These are phyloP conservation scores for Blastobotrys americana DNA, from an alignment of 805 yeast genomes.

Conservation along the genomic window DNA sequence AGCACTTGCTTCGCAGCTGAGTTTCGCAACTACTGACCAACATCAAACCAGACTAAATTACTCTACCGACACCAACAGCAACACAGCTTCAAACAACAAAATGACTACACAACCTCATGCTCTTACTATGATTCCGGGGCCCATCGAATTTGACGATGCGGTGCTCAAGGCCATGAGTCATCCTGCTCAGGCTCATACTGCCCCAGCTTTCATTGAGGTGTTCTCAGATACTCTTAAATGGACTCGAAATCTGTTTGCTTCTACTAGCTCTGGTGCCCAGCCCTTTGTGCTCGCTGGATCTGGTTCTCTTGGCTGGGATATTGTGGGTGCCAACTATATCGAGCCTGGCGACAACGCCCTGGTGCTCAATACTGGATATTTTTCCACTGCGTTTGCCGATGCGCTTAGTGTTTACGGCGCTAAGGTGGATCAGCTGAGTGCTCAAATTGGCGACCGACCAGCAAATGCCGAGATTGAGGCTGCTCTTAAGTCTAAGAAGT, in stretches of 20 bases:
- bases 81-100: not conserved
- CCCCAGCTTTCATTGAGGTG: constrained; percentile 69
- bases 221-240: constrained; percentile 63
- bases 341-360: constrained; percentile 60
- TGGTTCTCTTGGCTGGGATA: constrained; percentile 94
- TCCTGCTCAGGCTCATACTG: constrained; percentile 84
- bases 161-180: constrained; percentile 76
- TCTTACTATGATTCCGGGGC: constrained; percentile 70
- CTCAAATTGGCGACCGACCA: constrained; percentile 68
- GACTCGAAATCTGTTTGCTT: constrained; percentile 67
- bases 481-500: constrained; percentile 46
- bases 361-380: constrained; percentile 82
- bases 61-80: not conserved
- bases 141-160: constrained; percentile 72
- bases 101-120: constrained; percentile 22
- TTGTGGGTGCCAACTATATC: constrained; percentile 71
- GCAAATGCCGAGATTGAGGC: constrained; percentile 48
- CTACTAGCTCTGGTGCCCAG: constrained; percentile 60
- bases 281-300: constrained; percentile 81
- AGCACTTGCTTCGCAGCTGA: constrained; percentile 1
- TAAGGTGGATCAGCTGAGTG: constrained; percentile 63
- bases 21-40: not conserved
- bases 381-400: constrained; percentile 76
- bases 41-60: not conserved
- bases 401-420: constrained; percentile 66